Evolutionary conservation across 129 eudicot species (phyloP), one percentile per base, ranked within the genome.

Genomic region (Rutidosis leptorrhynchoides): DNA sequence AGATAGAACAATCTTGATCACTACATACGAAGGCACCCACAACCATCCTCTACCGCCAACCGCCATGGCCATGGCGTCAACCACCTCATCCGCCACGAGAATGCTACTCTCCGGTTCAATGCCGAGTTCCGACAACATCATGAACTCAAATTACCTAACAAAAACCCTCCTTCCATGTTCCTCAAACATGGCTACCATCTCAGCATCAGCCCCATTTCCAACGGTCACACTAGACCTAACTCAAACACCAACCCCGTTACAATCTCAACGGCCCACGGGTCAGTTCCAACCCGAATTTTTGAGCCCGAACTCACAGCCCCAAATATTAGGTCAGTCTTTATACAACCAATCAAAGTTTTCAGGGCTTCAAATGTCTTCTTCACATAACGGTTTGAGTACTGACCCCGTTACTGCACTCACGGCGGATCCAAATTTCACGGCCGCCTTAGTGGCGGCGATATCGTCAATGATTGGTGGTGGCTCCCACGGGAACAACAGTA

Each of bases 11-110:
- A 81, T 86, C 61, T 67, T 83, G 7, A 79, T 78, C 42, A 83
- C 95, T 3, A 86, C 95, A 11, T 86, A 86, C 72, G 94, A 86
- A 75, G 94, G 94, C 63, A 83, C 72, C 26, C 94, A 86, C 86
- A 86, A 83, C 82, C 94, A 86, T 40, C 94, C 94, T 21, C 71
- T 86, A 21, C 94, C 89, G 0, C 89, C 89, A 5, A 83, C 87
- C 4, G 95, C 95, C 64, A 75, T 78, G 80, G 83, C 86, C 19
- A 86, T 86, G 95, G 89, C 87, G 7, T 83, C 89, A 30, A 78
- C 84, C 26, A 86, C 95, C 58, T 80, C 89, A 0, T 73, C 87
- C 1, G 94, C 94, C 4, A 86, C 89, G 9, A 51, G 60, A 27
- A 86, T 86, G 95, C 81, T 86, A 1, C 86, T 86, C 54, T 83